phyloP scores from a whole-genome alignment of 805 yeast species.

The Candida odintsovae region DNA sequence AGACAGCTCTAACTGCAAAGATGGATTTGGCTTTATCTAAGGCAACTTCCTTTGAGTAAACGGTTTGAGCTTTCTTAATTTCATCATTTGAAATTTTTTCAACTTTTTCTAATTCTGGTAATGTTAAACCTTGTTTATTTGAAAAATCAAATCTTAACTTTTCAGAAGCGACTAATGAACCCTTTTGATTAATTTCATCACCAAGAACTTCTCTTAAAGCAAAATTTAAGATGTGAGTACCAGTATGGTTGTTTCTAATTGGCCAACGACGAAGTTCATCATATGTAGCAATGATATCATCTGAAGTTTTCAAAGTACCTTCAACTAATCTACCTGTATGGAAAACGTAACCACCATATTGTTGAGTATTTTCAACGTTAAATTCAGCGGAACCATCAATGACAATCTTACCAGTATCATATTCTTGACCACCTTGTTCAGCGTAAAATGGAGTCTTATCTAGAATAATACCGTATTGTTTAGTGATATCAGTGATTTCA shows the following conservation, averaged over 20 bases:
- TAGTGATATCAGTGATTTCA: conserved; percentile 36
- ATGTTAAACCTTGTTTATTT: conserved; percentile 77
- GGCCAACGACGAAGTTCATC: conserved; percentile 96
- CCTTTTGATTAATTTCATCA: conserved; percentile 87
- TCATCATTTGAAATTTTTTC: conserved; percentile 69
- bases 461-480: conserved; percentile 73
- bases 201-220: conserved; percentile 87
- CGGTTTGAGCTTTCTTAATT: conserved; percentile 65
- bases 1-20: conserved; percentile 90
- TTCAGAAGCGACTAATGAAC: conserved; percentile 94
- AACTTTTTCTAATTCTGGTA: conserved; percentile 65
- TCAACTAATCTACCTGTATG: conserved; percentile 86
- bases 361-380: conserved; percentile 86
- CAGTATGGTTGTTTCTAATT: conserved; percentile 95
- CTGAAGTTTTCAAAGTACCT: conserved; percentile 66
- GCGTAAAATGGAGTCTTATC: conserved; percentile 95
- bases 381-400: conserved; percentile 86
- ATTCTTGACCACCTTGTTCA: conserved; percentile 99
- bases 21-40: conserved; percentile 69
- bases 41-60: conserved; percentile 79
- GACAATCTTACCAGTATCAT: conserved; percentile 88
- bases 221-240: conserved; percentile 90
- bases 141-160: conserved; percentile 95
- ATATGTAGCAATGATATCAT: conserved; percentile 74
- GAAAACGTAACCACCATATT: conserved; percentile 89